Evolutionary conservation across 1,284 basidiomycete species (phyloP), one percentile per base, ranked within the genome.

Genomic region (Megacollybia platyphylla): DNA sequence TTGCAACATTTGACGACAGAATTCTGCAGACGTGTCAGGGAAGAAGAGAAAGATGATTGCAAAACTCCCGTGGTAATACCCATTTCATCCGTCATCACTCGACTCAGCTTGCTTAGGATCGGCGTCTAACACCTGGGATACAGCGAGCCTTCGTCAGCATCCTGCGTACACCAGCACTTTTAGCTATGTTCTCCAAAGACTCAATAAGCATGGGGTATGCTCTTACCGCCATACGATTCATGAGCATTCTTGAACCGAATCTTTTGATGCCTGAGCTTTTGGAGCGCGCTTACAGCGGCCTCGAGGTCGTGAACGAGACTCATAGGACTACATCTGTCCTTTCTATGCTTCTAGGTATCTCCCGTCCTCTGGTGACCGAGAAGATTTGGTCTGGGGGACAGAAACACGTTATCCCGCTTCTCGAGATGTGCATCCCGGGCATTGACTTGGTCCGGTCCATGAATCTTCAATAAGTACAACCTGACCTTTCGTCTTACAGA

Each of bases 181-280:
- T 97, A 9, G 80, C 89, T 17, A 96, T 99, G 84, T 99, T 98
- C 63, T 83, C 90, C 41, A 97, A 97, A 61, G 88, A 87, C 51
- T 63, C 75, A 2, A 53, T 79, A 3, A 74, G 77, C 26, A 76
- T 80, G 54, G 70, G 70, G 30, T 79, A 73, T 56, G 75, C 85
- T 5, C 84, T 87, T 55, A 71, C 72, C 17, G 70, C 84, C 10
- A 64, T 91, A 39, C 81, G 84, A 46, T 70, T 71, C 20, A 68
- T 93, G 64, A 79, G 86, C 1, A 65, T 87, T 44, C 71, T 98
- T 4, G 90, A 96, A 54, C 91, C 94, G 0, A 71, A 75, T 18
- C 65, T 97, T 35, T 76, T 98, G 51, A 85, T 98, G 77, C 93
- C 94, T 0, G 84, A 92, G 29, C 70, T 98, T 6, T 70, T 99